Percentiles rank a stretch among this genome's conserved stretches.
Evolutionary conservation across 345 rosid species (phyloP).

Genomic region (Aethionema arabicum): DNA sequence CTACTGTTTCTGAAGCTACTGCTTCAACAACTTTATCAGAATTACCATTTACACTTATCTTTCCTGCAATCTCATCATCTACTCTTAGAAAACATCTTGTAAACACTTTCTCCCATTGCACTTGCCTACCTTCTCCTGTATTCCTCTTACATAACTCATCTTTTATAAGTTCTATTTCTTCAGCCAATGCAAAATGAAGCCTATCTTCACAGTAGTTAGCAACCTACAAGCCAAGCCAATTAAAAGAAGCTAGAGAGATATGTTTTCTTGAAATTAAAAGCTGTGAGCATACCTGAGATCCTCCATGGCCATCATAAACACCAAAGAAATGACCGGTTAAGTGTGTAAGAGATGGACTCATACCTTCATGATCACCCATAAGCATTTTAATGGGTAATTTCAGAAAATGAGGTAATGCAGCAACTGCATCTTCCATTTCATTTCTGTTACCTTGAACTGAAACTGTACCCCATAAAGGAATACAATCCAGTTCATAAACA

Average conservation of each 20-base stretch:
- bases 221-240: slow-evolving; percentile 46
- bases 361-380: slow-evolving; percentile 60
- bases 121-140: slow-evolving; percentile 58
- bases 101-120: slow-evolving; percentile 78
- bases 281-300: slow-evolving; percentile 60
- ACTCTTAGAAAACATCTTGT: slow-evolving; percentile 70
- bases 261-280: not conserved
- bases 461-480: slow-evolving; percentile 88
- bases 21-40: slow-evolving; percentile 41
- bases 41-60: slow-evolving; percentile 25
- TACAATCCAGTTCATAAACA: slow-evolving; percentile 81
- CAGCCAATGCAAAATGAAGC: slow-evolving; percentile 64
- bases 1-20: slow-evolving; percentile 92
- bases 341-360: slow-evolving; percentile 46
- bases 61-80: slow-evolving; percentile 79
- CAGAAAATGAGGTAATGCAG: slow-evolving; percentile 58
- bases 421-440: slow-evolving; percentile 96
- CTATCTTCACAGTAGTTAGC: slow-evolving; percentile 83
- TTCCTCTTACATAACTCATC: slow-evolving; percentile 44
- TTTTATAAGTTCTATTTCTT: slow-evolving; percentile 59
- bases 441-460: slow-evolving; percentile 88
- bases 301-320: slow-evolving; percentile 99
- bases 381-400: slow-evolving; percentile 80
- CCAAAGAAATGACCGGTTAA: slow-evolving; percentile 89
- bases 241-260: no score